Evolutionary conservation across 306 rosid species (phyloP).

Genomic region (Prunus mira): DNA sequence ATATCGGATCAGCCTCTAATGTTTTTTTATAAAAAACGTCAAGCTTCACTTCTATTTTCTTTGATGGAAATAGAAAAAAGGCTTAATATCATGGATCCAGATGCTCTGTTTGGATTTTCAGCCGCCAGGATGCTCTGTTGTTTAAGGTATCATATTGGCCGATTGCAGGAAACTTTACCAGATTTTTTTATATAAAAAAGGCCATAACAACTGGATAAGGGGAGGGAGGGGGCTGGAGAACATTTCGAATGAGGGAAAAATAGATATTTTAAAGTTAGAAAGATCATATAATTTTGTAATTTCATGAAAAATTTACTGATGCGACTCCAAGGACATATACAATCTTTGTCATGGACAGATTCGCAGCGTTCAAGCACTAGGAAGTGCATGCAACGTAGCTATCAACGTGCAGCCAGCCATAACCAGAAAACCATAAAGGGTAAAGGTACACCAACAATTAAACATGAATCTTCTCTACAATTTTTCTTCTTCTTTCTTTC

Average conservation of each 20-base stretch:
- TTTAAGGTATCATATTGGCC: too few relatives aligned
- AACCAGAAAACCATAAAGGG: neutral
- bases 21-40: too few relatives aligned
- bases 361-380: neutral
- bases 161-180: too few relatives aligned
- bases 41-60: too few relatives aligned
- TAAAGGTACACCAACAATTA: neutral
- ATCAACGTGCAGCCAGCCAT: neutral
- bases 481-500: neutral
- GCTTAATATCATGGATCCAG: too few relatives aligned
- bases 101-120: too few relatives aligned
- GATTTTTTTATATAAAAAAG: too few relatives aligned
- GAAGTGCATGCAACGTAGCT: neutral
- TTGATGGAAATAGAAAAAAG: too few relatives aligned
- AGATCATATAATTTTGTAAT: too few relatives aligned
- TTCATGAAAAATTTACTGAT: neutral
- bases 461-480: neutral
- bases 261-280: accelerated
- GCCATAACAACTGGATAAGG: too few relatives aligned
- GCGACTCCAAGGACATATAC: neutral
- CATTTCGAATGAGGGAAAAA: neutral
- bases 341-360: neutral
- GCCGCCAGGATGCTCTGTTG: too few relatives aligned
- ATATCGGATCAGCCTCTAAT: too few relatives aligned
- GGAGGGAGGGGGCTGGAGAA: neutral